A percentile compares a stretch with the other conserved stretches of the same genome.
Evolutionary conservation across 768 basidiomycete species (phyloP).

Genomic region (Tulasnella calospora): DNA sequence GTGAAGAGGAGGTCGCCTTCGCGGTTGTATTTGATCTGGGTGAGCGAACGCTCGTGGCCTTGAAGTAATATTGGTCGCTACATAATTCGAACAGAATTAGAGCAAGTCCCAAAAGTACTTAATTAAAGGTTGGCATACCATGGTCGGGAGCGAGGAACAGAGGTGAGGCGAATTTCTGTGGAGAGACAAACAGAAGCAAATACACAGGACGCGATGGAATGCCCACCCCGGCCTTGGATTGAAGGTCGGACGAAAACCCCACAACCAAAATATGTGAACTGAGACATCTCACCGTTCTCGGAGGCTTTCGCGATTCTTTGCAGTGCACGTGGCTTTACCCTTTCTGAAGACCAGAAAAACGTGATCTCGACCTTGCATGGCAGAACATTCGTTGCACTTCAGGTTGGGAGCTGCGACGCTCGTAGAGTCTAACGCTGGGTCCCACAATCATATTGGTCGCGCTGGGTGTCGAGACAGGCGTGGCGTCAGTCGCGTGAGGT

Average conservation of each 20-base stretch:
- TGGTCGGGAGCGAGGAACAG: background rate
- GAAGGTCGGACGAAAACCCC: background rate
- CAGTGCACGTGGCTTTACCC: no score
- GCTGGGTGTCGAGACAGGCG: background rate
- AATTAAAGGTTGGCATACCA: background rate
- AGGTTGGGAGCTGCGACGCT: background rate
- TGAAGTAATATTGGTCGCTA: conserved; percentile 25
- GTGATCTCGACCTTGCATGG: background rate
- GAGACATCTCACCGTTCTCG: background rate
- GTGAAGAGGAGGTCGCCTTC: conserved; percentile 96
- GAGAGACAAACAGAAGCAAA: background rate
- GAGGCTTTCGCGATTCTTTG: no score
- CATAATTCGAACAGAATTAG: background rate
- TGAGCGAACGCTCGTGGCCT: conserved; percentile 94
- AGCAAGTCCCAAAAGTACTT: background rate
- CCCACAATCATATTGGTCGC: background rate
- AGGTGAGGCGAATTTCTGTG: conserved; percentile 4
- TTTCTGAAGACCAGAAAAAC: no score
- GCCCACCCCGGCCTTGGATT: background rate
- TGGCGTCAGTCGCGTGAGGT: background rate
- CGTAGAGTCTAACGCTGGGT: background rate
- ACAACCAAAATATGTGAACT: background rate
- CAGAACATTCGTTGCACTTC: background rate
- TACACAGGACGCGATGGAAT: background rate
- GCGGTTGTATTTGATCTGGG: conserved; percentile 94